Evolutionary conservation across 139 green algal genomes (phyloP).

Genomic region (Bryopsis sp.): DNA sequence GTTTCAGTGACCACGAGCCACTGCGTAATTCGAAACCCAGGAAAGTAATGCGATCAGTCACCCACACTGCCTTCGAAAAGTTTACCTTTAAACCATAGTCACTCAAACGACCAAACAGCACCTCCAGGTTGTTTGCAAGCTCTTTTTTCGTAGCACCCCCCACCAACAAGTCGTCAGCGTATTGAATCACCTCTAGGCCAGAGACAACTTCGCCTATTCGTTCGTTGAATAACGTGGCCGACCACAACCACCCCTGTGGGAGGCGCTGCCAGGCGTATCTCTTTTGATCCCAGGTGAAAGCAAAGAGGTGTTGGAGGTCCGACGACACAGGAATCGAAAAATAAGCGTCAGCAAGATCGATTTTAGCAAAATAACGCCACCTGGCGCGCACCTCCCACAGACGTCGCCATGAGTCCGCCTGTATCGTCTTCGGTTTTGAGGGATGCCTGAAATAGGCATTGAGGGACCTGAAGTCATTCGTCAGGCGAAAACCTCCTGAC

Average conservation of each 20-base stretch:
- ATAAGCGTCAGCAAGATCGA: conserved; percentile 17
- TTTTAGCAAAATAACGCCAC: conserved; percentile 7
- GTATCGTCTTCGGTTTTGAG: background rate
- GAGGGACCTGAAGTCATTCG: conserved; percentile 12
- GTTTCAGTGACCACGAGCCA: background rate
- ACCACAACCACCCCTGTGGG: conserved; percentile 17
- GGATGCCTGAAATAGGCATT: conserved; percentile 17
- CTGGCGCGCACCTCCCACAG: conserved; percentile 1
- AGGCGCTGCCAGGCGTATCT: conserved; percentile 7
- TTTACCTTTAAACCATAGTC: conserved; percentile 17
- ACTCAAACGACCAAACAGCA: conserved; percentile 1
- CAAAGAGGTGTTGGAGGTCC: background rate
- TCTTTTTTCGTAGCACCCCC: conserved; percentile 8
- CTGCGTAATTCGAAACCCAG: conserved; percentile 6
- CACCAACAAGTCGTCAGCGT: conserved; percentile 9
- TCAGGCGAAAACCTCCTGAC: conserved; percentile 7
- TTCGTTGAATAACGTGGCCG: conserved; percentile 8
- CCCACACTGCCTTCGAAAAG: background rate
- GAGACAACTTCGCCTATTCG: conserved; percentile 12
- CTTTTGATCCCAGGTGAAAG: conserved; percentile 1
- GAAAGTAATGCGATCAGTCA: background rate
- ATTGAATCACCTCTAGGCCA: conserved; percentile 2
- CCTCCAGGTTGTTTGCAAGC: background rate
- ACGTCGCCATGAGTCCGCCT: conserved; percentile 11
- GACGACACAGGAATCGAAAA: conserved; percentile 2